Percentiles rank a stretch among this genome's conserved stretches.
These are phyloP conservation scores for Solanum rostratum DNA, from an alignment of 257 asterid species.

Conservation along the genomic window DNA sequence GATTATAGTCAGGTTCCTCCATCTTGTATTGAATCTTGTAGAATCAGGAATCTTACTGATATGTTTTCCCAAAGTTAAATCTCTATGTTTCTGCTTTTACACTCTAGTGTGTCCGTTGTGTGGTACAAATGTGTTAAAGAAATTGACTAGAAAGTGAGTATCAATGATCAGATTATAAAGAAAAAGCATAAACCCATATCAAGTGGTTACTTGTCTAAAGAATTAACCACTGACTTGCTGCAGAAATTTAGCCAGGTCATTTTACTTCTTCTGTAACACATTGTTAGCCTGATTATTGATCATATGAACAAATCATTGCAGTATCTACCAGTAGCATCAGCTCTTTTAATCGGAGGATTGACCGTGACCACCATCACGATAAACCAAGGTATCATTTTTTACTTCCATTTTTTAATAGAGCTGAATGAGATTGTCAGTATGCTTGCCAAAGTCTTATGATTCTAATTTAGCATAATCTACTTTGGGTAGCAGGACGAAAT, in stretches of 20 bases:
- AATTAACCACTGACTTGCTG: neutral
- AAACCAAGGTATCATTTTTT: conserved; percentile 55
- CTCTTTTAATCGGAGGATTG: conserved; percentile 81
- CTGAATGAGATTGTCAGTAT: neutral
- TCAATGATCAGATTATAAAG: neutral
- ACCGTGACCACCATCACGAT: conserved; percentile 80
- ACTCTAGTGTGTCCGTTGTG: neutral
- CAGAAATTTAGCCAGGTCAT: neutral
- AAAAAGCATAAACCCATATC: neutral
- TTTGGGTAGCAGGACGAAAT: conserved; percentile 51
- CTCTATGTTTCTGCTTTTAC: neutral
- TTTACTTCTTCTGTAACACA: neutral
- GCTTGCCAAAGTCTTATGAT: neutral
- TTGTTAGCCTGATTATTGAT: neutral
- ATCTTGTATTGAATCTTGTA: neutral
- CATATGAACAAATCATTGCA: conserved; percentile 23
- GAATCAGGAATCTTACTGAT: neutral
- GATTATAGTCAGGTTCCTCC: neutral
- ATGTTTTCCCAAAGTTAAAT: neutral
- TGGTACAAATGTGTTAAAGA: neutral
- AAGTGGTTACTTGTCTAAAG: neutral
- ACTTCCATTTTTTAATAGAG: neutral
- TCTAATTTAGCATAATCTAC: neutral
- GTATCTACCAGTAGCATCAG: conserved; percentile 98
- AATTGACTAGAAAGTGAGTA: neutral